Evolutionary conservation across 768 basidiomycete species (phyloP), one percentile per base, ranked within the genome.

Genomic region (Boletus edulis): DNA sequence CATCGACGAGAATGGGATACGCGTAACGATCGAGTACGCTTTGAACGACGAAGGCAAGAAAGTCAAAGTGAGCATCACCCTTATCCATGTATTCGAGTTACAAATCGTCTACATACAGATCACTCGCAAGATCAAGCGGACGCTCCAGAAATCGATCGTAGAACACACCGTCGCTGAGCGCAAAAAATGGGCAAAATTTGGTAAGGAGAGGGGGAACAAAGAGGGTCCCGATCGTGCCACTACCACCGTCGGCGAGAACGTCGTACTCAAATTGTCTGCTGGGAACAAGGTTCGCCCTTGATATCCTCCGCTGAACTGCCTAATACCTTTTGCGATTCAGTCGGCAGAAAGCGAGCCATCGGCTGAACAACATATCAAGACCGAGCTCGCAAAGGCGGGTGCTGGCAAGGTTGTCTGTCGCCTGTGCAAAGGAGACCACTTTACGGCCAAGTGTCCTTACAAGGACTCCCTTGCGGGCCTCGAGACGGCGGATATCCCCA

Each of bases 401-500:
- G 85, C 85, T 20, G 93, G 93, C 67, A 94, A 94, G 68, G 91
- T 99, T 59, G 73, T 80, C 42, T 99, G 97, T 80, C 82, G 97
- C 60, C 76, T 97, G 52, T 98, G 97, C 77, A 92, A 96, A 69
- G 97, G 96, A 49, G 90, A 89, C 60, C 97, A 98, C 76, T 98
- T 95, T 73, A 99, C 97, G 14, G 90, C 94, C 59, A 94, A 95
- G 72, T 98, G 97, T 81, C 97, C 97, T 7, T 95, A 94, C 81
- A 97, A 94, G 75, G 94, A 98, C 64, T 89, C 90, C 10, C 81
- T 99, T 14, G 87, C 86, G 11, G 89, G 84, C 4, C 76, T 94
- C 46, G 90, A 81, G 31, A 85, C 77, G 13, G 73, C 75, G 5
- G 79, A 82, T 1, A 63, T 74, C 0, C 73, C 78, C 5, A 60